Evolutionary conservation across 257 asterid species (phyloP).

Genomic region (Solanum medicagineum): DNA sequence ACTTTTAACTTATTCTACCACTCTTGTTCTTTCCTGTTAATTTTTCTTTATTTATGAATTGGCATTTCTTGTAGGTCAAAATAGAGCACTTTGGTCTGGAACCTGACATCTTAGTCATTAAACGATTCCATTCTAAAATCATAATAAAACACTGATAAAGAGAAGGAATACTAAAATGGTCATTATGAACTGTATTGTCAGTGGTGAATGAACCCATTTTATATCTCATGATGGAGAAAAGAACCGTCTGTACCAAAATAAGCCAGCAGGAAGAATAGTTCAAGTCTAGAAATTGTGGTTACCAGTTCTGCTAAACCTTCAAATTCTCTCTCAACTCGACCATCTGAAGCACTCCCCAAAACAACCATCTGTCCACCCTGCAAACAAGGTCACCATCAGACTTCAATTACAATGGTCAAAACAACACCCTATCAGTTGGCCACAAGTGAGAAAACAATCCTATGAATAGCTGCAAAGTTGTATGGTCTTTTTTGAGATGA

Average conservation of each 20-base stretch:
- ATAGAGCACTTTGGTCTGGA: neutral
- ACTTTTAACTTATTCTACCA: neutral
- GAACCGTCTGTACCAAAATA: neutral
- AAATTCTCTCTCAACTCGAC: constrained; percentile 66
- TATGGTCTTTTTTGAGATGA: neutral
- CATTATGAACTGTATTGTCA: neutral
- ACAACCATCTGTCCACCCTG: constrained; percentile 84
- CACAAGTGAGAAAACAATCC: neutral
- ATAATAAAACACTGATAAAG: neutral
- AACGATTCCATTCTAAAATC: neutral
- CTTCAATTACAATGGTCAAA: neutral
- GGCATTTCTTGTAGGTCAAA: neutral
- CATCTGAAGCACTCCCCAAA: constrained; percentile 80
- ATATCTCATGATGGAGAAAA: neutral
- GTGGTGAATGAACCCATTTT: neutral
- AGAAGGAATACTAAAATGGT: neutral
- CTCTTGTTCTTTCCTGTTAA: neutral
- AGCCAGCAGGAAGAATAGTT: neutral
- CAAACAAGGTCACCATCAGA: neutral
- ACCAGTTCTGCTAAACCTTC: constrained; percentile 71
- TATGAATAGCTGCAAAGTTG: neutral
- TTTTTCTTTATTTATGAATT: neutral
- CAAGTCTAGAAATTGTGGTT: constrained; percentile 7
- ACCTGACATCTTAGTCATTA: neutral
- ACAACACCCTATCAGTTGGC: neutral